Evolutionary conservation across 164 flowering plant genomes (phyloP).

Genomic region (Euptelea pleiosperma): DNA sequence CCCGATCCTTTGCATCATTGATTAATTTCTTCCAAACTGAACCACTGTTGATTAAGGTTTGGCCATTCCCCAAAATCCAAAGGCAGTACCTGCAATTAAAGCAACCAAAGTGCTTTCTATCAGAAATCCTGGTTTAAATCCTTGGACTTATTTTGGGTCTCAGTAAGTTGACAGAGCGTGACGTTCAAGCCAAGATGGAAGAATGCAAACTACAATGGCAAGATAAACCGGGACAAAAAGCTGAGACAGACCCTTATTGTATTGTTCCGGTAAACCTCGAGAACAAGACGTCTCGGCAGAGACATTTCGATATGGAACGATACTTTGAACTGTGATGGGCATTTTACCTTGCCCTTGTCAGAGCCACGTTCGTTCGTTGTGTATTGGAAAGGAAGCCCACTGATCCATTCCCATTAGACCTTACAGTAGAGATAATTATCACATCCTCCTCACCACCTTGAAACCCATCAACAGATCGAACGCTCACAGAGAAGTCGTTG

Average conservation of each 20-base stretch:
- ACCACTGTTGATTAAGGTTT: conserved; percentile 20
- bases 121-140: no score
- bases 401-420: conserved; percentile 15
- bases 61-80: conserved; percentile 39
- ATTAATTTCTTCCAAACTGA: conserved; percentile 37
- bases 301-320: no score
- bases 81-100: conserved; percentile 29
- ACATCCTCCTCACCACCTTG: conserved; percentile 46
- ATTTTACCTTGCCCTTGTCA: conserved; percentile 33
- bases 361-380: conserved; percentile 39
- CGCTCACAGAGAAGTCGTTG: conserved; percentile 27
- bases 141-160: no score
- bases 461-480: conserved; percentile 48
- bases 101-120: no score
- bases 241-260: no score
- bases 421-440: conserved; percentile 34
- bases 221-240: no score
- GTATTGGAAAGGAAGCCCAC: conserved; percentile 19
- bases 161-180: no score
- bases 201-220: no score
- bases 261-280: no score
- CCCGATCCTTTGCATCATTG: conserved; percentile 30
- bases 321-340: no score
- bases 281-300: no score
- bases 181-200: no score